Evolutionary conservation across 768 basidiomycete species (phyloP).

Genomic region (Fomitopsis serialis): DNA sequence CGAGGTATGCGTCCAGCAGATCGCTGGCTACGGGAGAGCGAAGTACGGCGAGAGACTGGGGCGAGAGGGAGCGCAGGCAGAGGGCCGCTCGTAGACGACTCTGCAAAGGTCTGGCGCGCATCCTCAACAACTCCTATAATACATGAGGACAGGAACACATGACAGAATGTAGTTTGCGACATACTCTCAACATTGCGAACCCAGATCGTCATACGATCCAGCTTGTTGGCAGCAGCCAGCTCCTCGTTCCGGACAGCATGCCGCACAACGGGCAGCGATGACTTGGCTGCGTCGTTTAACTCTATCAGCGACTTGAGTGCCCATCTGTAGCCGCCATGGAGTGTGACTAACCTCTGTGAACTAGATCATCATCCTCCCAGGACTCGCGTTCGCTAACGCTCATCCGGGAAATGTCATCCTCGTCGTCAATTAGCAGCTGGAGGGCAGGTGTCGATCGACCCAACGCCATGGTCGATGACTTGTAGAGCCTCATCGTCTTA

Average conservation of each 20-base stretch:
- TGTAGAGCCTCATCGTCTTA: slow-evolving; percentile 64
- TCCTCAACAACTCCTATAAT: slow-evolving; percentile 76
- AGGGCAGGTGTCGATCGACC: slow-evolving; percentile 37
- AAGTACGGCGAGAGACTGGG: slow-evolving; percentile 44
- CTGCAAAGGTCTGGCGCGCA: slow-evolving; percentile 68
- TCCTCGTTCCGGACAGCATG: slow-evolving; percentile 49
- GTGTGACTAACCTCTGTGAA: slow-evolving; percentile 36
- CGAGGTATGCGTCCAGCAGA: slow-evolving; percentile 55
- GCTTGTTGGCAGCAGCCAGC: slow-evolving; percentile 45
- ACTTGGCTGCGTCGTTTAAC: slow-evolving; percentile 30
- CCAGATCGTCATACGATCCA: slow-evolving; percentile 77
- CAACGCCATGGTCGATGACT: slow-evolving; percentile 41
- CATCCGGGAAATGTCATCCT: slow-evolving; percentile 19
- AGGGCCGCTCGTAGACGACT: slow-evolving; percentile 38
- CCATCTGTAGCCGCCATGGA: not conserved
- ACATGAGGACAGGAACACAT: not conserved
- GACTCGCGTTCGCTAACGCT: slow-evolving; percentile 29
- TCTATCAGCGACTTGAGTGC: not conserved
- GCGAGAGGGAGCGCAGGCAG: slow-evolving; percentile 62
- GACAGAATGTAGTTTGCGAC: slow-evolving; percentile 23
- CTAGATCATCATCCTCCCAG: slow-evolving; percentile 44
- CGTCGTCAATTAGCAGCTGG: slow-evolving; percentile 35
- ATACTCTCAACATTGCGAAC: slow-evolving; percentile 79
- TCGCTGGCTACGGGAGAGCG: slow-evolving; percentile 17
- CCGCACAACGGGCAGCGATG: slow-evolving; percentile 47